Percentiles rank a stretch among this genome's conserved stretches.
Evolutionary conservation across 2,329 filamentous ascomycete genomes (phyloP).

Genomic region (Cercospora brassicicola): DNA sequence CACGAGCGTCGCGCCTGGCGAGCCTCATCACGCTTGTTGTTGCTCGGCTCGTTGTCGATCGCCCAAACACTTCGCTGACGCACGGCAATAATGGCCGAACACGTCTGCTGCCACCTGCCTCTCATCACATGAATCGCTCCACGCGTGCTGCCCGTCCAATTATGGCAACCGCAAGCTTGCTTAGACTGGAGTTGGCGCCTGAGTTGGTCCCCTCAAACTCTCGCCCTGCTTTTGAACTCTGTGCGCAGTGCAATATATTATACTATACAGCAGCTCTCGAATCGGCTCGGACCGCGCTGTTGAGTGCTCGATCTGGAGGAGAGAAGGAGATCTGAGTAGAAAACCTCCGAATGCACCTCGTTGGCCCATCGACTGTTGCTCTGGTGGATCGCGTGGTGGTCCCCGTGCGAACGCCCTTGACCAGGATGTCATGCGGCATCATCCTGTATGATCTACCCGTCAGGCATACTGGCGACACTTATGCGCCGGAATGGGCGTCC

Average conservation of each 20-base stretch:
- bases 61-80: neutral
- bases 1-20: neutral
- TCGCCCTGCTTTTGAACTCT: conserved; percentile 19
- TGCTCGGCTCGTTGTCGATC: neutral
- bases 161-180: conserved; percentile 25
- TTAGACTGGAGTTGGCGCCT: conserved; percentile 9
- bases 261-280: conserved; percentile 15
- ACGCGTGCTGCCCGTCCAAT: conserved; percentile 7
- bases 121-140: conserved; percentile 6
- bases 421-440: conserved; percentile 18
- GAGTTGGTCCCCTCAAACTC: conserved; percentile 13
- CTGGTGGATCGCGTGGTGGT: conserved; percentile 18
- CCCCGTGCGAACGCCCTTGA: conserved; percentile 21
- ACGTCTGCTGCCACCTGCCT: neutral
- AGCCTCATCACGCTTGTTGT: neutral
- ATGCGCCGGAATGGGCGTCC: conserved; percentile 9
- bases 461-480: conserved; percentile 2
- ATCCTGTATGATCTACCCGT: conserved; percentile 16
- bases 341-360: conserved; percentile 22
- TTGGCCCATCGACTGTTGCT: conserved; percentile 13
- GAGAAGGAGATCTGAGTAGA: conserved; percentile 20
- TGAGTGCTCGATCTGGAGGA: conserved; percentile 23
- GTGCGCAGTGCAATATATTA: conserved; percentile 16
- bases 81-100: neutral
- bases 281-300: conserved; percentile 22